Evolutionary conservation across 306 rosid genomes (phyloP).

Genomic region (Dalbergia oliveri): DNA sequence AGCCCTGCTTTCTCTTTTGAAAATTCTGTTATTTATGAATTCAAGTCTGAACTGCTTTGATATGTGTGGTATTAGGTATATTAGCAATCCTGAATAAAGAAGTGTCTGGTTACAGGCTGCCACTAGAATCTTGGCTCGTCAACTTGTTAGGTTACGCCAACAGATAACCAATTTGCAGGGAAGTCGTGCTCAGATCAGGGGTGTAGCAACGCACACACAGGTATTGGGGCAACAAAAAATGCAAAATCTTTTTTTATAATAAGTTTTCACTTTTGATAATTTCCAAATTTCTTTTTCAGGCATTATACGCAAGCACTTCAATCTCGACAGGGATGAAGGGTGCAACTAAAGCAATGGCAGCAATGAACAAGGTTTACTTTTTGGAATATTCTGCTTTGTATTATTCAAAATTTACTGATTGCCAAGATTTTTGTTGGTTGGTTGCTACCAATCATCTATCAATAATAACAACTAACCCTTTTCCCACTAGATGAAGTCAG

Average conservation of each 20-base stretch:
- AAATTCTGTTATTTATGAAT: background rate
- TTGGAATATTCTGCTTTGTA: conserved; percentile 20
- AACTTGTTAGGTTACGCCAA: conserved; percentile 94
- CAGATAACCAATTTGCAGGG: conserved; percentile 98
- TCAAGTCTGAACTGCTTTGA: background rate
- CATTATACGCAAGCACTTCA: conserved; percentile 92
- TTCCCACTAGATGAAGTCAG: background rate
- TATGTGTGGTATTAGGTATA: conserved; percentile 10
- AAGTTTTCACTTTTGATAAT: conserved; percentile 30
- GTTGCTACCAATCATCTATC: conserved; percentile 13
- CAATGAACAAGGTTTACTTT: conserved; percentile 86
- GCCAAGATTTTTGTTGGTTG: background rate
- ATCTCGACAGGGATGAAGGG: conserved; percentile 98
- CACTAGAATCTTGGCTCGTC: conserved; percentile 93
- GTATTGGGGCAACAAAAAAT: conserved; percentile 41
- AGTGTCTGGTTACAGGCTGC: conserved; percentile 70
- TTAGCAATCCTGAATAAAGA: conserved; percentile 30
- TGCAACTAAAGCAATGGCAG: conserved; percentile 97
- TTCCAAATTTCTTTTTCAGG: conserved; percentile 59
- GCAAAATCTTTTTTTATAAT: background rate
- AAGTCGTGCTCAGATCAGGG: conserved; percentile 98
- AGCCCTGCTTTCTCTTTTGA: background rate
- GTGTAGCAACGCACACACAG: conserved; percentile 97
- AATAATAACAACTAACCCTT: background rate
- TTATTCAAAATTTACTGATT: conserved; percentile 22